Evolutionary conservation across 2,329 filamentous ascomycete species (phyloP).

Genomic region (Colletotrichum lini): DNA sequence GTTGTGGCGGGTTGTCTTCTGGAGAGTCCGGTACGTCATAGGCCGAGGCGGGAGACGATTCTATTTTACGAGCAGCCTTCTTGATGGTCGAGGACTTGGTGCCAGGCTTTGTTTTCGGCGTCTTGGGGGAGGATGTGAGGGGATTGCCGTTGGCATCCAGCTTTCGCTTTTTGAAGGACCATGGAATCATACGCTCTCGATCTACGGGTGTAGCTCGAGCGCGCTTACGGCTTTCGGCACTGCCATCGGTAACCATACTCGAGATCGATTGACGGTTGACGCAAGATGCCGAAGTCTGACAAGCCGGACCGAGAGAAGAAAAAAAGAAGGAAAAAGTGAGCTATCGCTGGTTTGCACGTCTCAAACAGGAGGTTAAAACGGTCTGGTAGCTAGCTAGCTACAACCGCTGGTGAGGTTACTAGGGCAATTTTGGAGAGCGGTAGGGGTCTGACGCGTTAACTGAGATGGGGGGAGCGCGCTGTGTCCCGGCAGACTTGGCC

Average conservation of each 20-base stretch:
- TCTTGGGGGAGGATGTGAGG: slow-evolving; percentile 49
- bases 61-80: slow-evolving; percentile 17
- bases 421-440: slow-evolving; percentile 11
- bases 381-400: neutral
- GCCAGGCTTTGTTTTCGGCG: slow-evolving; percentile 44
- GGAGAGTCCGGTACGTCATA: slow-evolving; percentile 47
- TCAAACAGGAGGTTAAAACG: neutral
- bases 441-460: slow-evolving; percentile 21
- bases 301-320: neutral
- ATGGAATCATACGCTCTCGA: slow-evolving; percentile 25
- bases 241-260: slow-evolving; percentile 26
- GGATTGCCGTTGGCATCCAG: slow-evolving; percentile 48
- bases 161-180: slow-evolving; percentile 43
- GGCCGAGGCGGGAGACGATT: slow-evolving; percentile 10
- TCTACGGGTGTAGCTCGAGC: slow-evolving; percentile 9
- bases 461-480: slow-evolving; percentile 1
- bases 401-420: neutral
- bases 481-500: neutral
- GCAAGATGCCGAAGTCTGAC: neutral
- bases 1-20: slow-evolving; percentile 41
- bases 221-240: slow-evolving; percentile 34
- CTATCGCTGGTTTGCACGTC: neutral
- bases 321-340: neutral
- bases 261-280: neutral
- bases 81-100: slow-evolving; percentile 5